Base-by-base conservation (phyloP, 441 rosid genomes). In the Rhodomyrtus psidioides region DNA sequence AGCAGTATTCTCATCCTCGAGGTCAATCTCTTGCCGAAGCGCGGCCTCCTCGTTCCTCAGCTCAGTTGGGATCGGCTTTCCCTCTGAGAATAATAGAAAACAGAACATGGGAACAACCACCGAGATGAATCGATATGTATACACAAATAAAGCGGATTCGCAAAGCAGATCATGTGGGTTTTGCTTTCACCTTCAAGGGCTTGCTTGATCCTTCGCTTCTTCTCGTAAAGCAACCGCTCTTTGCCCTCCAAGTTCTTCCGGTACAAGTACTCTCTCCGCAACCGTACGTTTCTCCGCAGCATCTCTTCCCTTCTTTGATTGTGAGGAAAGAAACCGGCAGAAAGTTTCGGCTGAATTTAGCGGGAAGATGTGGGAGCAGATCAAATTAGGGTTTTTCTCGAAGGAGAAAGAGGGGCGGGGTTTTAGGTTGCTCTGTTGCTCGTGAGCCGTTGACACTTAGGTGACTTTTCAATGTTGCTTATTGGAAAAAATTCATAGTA, bases 161-260 rank as follows among this genome's bases (percentile, higher is more conserved):
- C 3, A 46, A 39, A 59, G 60, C 57, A 59, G 42, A 62, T n/a
- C n/a, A 6, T 16, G 49, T 13, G 56, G 42, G n/a, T 27, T 51
- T 16, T 1, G 39, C 12, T 15, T 39, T 26, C 9, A 89, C 92
- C 91, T 88, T 88, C 91, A 2, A 97, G 89, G 27, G 99, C 99
- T 92, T 97, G 94, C 87, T 90, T 92, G 83, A 95, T 96, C 93
- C 93, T 93, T 83, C 94, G 96, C 88, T 97, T 97, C 89, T 96
- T 94, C 90, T 96, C 98, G 74, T 94, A 96, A 19, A 90, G 90
- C 88, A 87, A 74, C 57, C 98, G 92, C 87, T 96, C 98, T 84
- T 95, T 96, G 79, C 99, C 97, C 92, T 97, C 99, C 90, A 97
- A 93, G 87, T 93, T 97, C 89, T 97, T 97, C 87, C 96, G 85